A percentile compares a stretch with the other conserved stretches of the same genome.
These are phyloP conservation scores for Termitomyces sp. DNA, from an alignment of 768 basidiomycete species.

Conservation along the genomic window DNA sequence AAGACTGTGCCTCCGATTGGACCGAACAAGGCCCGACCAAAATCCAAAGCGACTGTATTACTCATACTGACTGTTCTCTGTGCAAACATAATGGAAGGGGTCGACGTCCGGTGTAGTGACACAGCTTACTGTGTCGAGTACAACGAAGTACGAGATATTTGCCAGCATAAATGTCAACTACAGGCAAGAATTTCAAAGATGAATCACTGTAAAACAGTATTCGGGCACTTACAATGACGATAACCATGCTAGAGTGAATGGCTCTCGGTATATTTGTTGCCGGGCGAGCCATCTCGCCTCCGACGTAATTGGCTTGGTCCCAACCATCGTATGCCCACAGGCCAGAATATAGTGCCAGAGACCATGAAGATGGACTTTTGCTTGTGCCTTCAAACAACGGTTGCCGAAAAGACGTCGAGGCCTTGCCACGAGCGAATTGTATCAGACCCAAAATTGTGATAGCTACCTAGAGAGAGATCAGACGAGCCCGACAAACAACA, in stretches of 20 bases:
- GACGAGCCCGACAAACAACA: neutral
- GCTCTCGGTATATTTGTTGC: constrained; percentile 84
- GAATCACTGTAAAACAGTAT: neutral
- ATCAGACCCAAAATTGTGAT: constrained; percentile 78
- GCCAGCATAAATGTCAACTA: constrained; percentile 75
- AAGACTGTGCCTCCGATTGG: constrained; percentile 83
- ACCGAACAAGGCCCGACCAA: constrained; percentile 83
- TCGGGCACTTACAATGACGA: constrained; percentile 57
- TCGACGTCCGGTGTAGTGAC: neutral
- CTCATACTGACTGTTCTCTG: constrained; percentile 66
- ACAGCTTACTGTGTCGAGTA: constrained; percentile 69
- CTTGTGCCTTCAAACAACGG: constrained; percentile 74
- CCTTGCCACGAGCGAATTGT: constrained; percentile 65
- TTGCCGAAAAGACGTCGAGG: constrained; percentile 60
- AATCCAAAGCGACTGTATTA: constrained; percentile 89
- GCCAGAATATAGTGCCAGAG: constrained; percentile 92
- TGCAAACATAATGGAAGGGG: neutral
- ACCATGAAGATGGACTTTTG: constrained; percentile 77
- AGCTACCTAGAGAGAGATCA: constrained; percentile 39
- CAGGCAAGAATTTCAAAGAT: neutral
- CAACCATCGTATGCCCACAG: constrained; percentile 97
- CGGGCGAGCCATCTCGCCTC: constrained; percentile 80
- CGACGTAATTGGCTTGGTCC: constrained; percentile 91
- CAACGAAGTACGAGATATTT: constrained; percentile 89
- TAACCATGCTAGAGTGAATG: constrained; percentile 86